A percentile compares a stretch with the other conserved stretches of the same genome.
Evolutionary conservation across 208 protist genomes (phyloP).

Genomic region (Acanthamoeba triangularis): DNA sequence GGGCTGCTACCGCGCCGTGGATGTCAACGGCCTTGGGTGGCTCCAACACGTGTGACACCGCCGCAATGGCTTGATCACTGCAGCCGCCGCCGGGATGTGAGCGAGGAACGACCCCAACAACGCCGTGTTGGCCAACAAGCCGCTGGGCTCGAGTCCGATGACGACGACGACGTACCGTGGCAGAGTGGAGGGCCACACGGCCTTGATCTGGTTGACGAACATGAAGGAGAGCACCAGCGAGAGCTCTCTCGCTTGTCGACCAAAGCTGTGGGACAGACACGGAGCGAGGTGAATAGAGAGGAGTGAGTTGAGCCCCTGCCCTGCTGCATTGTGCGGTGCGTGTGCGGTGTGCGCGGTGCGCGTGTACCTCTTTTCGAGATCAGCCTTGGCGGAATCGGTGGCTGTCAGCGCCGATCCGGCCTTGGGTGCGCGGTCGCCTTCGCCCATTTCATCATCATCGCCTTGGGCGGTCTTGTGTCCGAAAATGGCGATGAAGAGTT

Average conservation of each 20-base stretch:
- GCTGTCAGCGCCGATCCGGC: background rate
- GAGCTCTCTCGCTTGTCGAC: constrained; percentile 54
- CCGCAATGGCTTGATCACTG: constrained; percentile 3
- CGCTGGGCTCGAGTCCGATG: background rate
- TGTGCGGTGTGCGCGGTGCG: background rate
- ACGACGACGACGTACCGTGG: background rate
- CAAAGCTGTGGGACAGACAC: constrained; percentile 5
- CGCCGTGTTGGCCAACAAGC: no score
- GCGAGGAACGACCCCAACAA: background rate
- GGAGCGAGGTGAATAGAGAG: background rate
- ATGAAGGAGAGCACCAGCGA: constrained; percentile 52
- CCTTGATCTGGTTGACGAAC: constrained; percentile 57
- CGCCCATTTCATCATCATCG: background rate
- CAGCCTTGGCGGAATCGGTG: background rate
- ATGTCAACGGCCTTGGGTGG: background rate
- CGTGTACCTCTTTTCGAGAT: constrained; percentile 33
- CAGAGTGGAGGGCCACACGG: background rate
- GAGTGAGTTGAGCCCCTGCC: background rate
- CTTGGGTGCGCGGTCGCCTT: background rate
- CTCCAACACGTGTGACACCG: background rate
- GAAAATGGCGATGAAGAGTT: constrained; percentile 43
- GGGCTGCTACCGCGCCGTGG: background rate
- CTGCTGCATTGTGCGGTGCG: background rate
- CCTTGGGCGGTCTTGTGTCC: background rate
- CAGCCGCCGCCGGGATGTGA: background rate